A percentile compares a stretch with the other conserved stretches of the same genome.
phyloP scores from a whole-genome alignment of 2,329 filamentous ascomycete species.

The Alternaria ventricosa region DNA sequence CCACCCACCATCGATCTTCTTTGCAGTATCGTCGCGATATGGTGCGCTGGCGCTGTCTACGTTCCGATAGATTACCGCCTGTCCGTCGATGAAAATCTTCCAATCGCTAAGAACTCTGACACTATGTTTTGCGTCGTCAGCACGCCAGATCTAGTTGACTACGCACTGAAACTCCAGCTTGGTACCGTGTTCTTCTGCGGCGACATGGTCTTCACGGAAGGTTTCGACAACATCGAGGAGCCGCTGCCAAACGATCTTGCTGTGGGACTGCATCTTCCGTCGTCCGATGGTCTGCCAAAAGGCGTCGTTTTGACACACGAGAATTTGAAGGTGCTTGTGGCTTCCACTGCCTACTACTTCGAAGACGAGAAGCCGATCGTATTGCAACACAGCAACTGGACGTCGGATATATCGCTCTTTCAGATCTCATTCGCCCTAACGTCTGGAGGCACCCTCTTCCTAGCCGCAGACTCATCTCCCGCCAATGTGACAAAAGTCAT shows the following conservation, averaged over 20 bases:
- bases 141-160: neutral
- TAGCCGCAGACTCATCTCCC: neutral
- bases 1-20: conserved; percentile 3
- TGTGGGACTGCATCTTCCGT: neutral
- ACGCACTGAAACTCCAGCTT: neutral
- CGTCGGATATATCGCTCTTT: neutral
- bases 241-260: conserved; percentile 15
- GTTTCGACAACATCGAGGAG: conserved; percentile 4
- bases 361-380: neutral
- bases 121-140: neutral
- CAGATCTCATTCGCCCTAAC: neutral
- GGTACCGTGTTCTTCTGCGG: neutral
- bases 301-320: neutral
- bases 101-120: neutral
- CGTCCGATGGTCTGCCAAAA: neutral
- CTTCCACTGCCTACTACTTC: neutral
- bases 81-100: neutral
- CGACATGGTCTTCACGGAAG: neutral
- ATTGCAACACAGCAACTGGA: neutral
- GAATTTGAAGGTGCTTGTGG: neutral
- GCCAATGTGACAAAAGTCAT: neutral
- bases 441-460: neutral
- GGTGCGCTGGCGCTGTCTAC: neutral
- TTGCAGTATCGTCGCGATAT: neutral
- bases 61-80: neutral